Evolutionary conservation across 2,329 filamentous ascomycete genomes (phyloP), one percentile per base, ranked within the genome.

Genomic region (Penicillium sp.): DNA sequence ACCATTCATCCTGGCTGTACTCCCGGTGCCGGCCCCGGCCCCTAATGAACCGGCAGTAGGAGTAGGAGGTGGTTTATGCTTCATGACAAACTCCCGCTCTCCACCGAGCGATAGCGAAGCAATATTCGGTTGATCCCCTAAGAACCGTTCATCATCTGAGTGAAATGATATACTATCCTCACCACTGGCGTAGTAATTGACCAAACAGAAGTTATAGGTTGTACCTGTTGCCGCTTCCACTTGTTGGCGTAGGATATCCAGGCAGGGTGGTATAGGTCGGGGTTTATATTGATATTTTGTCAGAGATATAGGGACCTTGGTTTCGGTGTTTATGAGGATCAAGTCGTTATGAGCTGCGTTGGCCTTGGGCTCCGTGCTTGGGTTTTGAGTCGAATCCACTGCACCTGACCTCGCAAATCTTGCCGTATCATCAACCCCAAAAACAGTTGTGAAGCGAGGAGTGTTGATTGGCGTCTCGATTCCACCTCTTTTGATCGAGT

Each of bases 141-240:
- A 81, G 64, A 93, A 95, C 6, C 84, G 80, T 77, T 93, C 91
- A 67, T 93, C 90, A 64, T 93, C 91, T 49, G 87, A 90, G 72
- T 93, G 90, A 67, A 89, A 93, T 11, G 87, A 84, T 49, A 93
- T 93, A 63, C 88, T 91, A 71, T 93, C 90, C 6, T 85, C 78
- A 0, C 90, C 90, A 3, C 83, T 84, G n/a, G 88, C 87, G 69
- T 93, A 93, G 76, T 93, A 93, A 68, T 93, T 93, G 4, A 93
- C 88, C 1, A 93, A 81, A 58, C 87, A 90, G 70, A 93, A 91
- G 69, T 93, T 93, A 75, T 89, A 93, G 1, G 69, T 81, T 66
- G 84, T 84, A n/a, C 81, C 82, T 0, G 88, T 90, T 0, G 85
- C 83, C 4, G 81, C 79, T 72, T 93, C 88, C 1, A 88, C 86